Conservation (phyloP, 768 basidiomycete genomes). For the Strobilomyces echinocephalus region DNA sequence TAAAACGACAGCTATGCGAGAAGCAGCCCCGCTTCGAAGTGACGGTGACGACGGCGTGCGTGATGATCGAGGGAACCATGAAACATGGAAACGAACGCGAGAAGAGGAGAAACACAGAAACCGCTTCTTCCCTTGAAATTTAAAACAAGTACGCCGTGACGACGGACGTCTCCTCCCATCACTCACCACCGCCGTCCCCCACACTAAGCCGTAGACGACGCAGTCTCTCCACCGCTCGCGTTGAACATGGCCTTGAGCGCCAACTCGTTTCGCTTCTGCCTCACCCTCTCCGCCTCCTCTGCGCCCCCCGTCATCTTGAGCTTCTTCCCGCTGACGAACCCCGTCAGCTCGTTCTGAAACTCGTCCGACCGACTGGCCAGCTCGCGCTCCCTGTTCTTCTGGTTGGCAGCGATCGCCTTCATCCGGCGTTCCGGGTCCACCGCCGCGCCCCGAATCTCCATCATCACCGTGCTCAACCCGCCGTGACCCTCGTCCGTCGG, state of each 20-base stretch:
- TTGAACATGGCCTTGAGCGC: constrained; percentile 88
- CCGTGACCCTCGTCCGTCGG: constrained; percentile 63
- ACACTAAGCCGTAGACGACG: constrained; percentile 6
- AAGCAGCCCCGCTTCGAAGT: not conserved
- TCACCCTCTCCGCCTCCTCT: constrained; percentile 83
- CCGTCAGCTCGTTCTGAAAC: constrained; percentile 75
- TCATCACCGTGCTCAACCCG: constrained; percentile 74
- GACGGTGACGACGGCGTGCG: not conserved
- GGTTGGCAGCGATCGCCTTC: constrained; percentile 89
- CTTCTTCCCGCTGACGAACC: constrained; percentile 85
- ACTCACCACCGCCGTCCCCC: not conserved
- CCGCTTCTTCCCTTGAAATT: not conserved
- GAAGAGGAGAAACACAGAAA: not conserved
- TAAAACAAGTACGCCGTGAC: not conserved
- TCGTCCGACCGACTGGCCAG: constrained; percentile 70
- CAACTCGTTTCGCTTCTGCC: constrained; percentile 79
- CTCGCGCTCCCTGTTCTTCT: constrained; percentile 76
- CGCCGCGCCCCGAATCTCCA: constrained; percentile 81
- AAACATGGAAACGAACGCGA: not conserved
- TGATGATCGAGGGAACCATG: not conserved
- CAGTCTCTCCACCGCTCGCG: constrained; percentile 7
- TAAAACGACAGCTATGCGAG: too few species aligned
- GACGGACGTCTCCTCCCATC: not conserved
- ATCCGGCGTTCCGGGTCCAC: constrained; percentile 80
- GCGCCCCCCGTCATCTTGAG: constrained; percentile 94